These are phyloP conservation scores for Yarrowia osloensis DNA, from an alignment of 805 yeast species.

Conservation along the genomic window DNA sequence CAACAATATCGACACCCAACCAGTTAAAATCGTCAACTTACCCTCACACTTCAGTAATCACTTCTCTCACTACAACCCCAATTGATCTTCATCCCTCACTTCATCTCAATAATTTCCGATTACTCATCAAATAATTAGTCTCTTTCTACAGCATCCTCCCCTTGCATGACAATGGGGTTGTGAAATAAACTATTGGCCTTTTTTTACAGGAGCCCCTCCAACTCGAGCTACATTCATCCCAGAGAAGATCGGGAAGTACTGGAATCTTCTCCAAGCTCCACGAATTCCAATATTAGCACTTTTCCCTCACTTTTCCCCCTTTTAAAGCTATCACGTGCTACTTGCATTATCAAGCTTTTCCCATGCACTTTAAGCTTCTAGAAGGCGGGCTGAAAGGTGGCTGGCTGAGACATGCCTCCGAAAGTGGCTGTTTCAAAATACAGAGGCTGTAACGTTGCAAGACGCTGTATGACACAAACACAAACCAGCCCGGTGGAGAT, in stretches of 20 bases:
- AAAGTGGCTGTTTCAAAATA: slow-evolving; percentile 8
- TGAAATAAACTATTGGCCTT: neutral
- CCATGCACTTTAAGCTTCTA: neutral
- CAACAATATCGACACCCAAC: too few species aligned
- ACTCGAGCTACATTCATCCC: neutral
- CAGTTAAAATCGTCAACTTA: too few species aligned
- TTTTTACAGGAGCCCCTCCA: neutral
- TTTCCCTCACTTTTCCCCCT: neutral
- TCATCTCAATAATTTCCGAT: too few species aligned
- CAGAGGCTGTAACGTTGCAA: neutral
- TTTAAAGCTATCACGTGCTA: neutral
- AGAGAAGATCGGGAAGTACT: neutral
- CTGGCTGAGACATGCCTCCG: slow-evolving; percentile 3
- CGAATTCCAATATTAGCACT: neutral
- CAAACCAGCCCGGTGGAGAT: neutral
- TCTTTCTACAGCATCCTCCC: too few species aligned
- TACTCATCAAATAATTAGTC: neutral
- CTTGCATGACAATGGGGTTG: neutral
- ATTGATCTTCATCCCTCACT: too few species aligned
- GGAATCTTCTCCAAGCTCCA: neutral
- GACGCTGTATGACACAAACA: neutral
- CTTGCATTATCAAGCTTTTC: slow-evolving; percentile 8
- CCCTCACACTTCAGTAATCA: neutral
- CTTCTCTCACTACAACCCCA: neutral
- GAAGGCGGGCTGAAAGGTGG: slow-evolving; percentile 17